A percentile compares a stretch with the other conserved stretches of the same genome.
Evolutionary conservation across 768 basidiomycete genomes (phyloP).

Genomic region (Tricholoma saponaceum): DNA sequence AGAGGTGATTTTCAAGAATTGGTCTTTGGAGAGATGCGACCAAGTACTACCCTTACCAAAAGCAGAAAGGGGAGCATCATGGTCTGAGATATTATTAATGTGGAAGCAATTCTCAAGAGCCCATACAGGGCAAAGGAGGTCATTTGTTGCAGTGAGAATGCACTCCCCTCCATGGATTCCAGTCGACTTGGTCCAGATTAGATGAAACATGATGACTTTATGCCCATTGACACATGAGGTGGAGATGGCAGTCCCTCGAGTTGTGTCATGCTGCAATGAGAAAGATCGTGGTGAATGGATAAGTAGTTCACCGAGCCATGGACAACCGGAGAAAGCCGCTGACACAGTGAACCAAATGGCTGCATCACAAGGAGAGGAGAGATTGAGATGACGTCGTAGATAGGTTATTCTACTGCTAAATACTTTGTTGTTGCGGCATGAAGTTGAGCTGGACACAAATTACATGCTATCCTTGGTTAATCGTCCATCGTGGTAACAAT

Average conservation of each 20-base stretch:
- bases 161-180: neutral
- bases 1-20: neutral
- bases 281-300: neutral
- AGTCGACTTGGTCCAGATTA: conserved; percentile 12
- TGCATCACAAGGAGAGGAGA: conserved; percentile 4
- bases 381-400: neutral
- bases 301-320: neutral
- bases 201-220: conserved; percentile 5
- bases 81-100: conserved; percentile 2
- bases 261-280: neutral
- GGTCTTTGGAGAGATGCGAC: neutral
- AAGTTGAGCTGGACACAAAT: too few relatives aligned
- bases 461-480: too few relatives aligned
- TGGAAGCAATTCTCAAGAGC: conserved; percentile 13
- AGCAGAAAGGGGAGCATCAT: conserved; percentile 2
- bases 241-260: neutral
- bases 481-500: too few relatives aligned
- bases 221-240: neutral
- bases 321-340: conserved; percentile 9
- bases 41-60: neutral
- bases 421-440: too few relatives aligned
- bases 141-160: conserved; percentile 9
- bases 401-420: too few relatives aligned
- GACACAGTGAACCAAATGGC: conserved; percentile 13
- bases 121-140: conserved; percentile 13